These are phyloP conservation scores for Hypoxylon trugodes DNA, from an alignment of 495 filamentous ascomycete species.

Conservation along the genomic window DNA sequence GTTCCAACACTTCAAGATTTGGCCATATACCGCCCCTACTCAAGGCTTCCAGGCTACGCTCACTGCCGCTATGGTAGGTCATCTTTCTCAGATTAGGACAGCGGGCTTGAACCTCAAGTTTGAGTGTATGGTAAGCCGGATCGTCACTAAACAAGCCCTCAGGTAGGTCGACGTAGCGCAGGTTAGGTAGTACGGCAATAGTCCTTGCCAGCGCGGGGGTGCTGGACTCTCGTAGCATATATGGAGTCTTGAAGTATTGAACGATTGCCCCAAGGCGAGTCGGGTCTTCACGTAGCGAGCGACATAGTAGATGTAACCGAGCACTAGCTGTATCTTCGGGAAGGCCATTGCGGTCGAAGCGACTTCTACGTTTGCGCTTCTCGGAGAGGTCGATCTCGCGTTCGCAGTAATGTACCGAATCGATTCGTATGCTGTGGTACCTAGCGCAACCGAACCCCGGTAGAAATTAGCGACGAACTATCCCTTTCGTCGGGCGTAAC, in stretches of 20 bases:
- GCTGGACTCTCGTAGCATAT: slow-evolving; percentile 91
- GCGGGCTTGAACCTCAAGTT: slow-evolving; percentile 81
- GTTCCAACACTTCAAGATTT: slow-evolving; percentile 80
- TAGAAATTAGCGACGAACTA: slow-evolving; percentile 16
- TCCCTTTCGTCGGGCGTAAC: neutral
- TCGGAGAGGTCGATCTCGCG: slow-evolving; percentile 81
- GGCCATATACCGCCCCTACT: slow-evolving; percentile 73
- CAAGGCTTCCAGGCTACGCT: slow-evolving; percentile 77
- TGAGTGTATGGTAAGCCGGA: slow-evolving; percentile 72
- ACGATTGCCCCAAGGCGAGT: slow-evolving; percentile 70
- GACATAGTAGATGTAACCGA: slow-evolving; percentile 79
- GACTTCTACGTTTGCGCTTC: slow-evolving; percentile 76
- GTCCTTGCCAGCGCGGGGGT: slow-evolving; percentile 85
- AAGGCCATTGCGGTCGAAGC: slow-evolving; percentile 77
- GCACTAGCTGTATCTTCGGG: slow-evolving; percentile 79
- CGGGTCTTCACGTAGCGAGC: slow-evolving; percentile 78
- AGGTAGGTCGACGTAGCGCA: slow-evolving; percentile 91
- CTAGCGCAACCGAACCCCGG: slow-evolving; percentile 52
- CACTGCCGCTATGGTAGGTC: slow-evolving; percentile 80
- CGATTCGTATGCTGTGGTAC: slow-evolving; percentile 90
- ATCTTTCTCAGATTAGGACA: slow-evolving; percentile 89
- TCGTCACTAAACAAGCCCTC: slow-evolving; percentile 87
- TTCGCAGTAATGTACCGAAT: slow-evolving; percentile 93
- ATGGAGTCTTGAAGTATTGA: slow-evolving; percentile 86
- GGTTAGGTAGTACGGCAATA: slow-evolving; percentile 82